Conservation (phyloP, 257 asterid genomes). For the Nicotiana benthamiana region DNA sequence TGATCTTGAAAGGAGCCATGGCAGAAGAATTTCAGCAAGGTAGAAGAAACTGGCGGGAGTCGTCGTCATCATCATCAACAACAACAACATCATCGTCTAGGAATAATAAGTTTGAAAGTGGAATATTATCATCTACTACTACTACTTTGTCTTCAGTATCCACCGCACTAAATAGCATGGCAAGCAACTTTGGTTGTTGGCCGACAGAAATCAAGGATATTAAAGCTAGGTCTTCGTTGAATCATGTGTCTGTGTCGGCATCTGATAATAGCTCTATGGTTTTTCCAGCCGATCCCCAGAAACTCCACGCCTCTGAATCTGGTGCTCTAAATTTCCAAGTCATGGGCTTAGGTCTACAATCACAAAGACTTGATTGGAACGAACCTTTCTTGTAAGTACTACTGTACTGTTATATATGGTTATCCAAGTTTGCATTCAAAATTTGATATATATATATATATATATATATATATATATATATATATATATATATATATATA, state of each 20-base stretch:
- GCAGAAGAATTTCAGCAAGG: slow-evolving; percentile 74
- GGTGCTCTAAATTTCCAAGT: slow-evolving; percentile 45
- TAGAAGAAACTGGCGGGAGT: slow-evolving; percentile 78
- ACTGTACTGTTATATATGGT: background rate
- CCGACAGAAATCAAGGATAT: slow-evolving; percentile 48
- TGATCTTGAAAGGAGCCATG: slow-evolving; percentile 22
- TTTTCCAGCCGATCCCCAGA: slow-evolving; percentile 10
- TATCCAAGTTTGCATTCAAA: background rate
- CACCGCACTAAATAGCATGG: slow-evolving; percentile 35
- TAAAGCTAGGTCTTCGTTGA: slow-evolving; percentile 43
- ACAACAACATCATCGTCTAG: slow-evolving; percentile 30
- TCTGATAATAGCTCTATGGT: slow-evolving; percentile 25
- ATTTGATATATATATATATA: too few relatives aligned
- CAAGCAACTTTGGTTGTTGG: slow-evolving; percentile 44
- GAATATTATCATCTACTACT: slow-evolving; percentile 13
- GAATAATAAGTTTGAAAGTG: slow-evolving; percentile 36
- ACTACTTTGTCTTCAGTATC: slow-evolving; percentile 27
- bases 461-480: too few relatives aligned
- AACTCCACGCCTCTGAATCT: slow-evolving; percentile 26
- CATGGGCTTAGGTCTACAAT: slow-evolving; percentile 66
- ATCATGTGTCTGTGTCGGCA: slow-evolving; percentile 3
- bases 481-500: too few relatives aligned
- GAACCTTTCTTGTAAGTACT: slow-evolving; percentile 1
- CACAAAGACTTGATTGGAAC: slow-evolving; percentile 69
- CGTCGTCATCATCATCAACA: slow-evolving; percentile 20